Percentiles rank a stretch among this genome's conserved stretches.
phyloP scores from a whole-genome alignment of 805 yeast genomes.

The Kurtzmaniella fragi region DNA sequence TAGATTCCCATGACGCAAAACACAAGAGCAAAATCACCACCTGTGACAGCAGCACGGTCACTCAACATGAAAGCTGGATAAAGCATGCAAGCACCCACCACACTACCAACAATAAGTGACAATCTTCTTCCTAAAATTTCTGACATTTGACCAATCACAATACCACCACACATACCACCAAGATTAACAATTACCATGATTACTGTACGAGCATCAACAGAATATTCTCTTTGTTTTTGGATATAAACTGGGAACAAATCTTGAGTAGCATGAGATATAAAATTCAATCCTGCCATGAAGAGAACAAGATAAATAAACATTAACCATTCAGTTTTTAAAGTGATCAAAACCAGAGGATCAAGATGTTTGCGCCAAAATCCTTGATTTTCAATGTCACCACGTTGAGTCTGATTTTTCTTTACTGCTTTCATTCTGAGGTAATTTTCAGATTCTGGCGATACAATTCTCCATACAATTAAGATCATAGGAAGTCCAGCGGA shows the following conservation, averaged over 20 bases:
- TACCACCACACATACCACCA: slow-evolving; percentile 67
- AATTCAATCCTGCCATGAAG: slow-evolving; percentile 65
- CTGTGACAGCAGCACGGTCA: slow-evolving; percentile 38
- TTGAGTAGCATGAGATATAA: slow-evolving; percentile 71
- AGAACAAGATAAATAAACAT: slow-evolving; percentile 26
- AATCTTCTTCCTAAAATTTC: slow-evolving; percentile 59
- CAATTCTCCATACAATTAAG: slow-evolving; percentile 52
- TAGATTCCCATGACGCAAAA: slow-evolving; percentile 24
- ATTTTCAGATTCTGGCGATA: slow-evolving; percentile 56
- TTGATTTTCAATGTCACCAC: slow-evolving; percentile 8
- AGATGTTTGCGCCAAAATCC: slow-evolving; percentile 8
- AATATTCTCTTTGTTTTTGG: slow-evolving; percentile 44
- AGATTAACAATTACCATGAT: slow-evolving; percentile 59
- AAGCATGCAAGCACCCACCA: slow-evolving; percentile 54
- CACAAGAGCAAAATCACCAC: slow-evolving; percentile 41
- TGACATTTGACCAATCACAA: slow-evolving; percentile 53
- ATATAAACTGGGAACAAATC: slow-evolving; percentile 67
- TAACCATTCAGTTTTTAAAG: slow-evolving; percentile 24
- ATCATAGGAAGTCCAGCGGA: slow-evolving; percentile 62
- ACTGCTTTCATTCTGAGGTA: slow-evolving; percentile 28
- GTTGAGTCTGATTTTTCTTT: slow-evolving; percentile 6
- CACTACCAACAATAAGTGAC: slow-evolving; percentile 45
- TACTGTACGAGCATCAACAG: slow-evolving; percentile 47
- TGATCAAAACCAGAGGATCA: slow-evolving; percentile 3
- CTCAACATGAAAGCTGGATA: slow-evolving; percentile 50